phyloP scores from a whole-genome alignment of 345 rosid species.

The Dimocarpus longan region DNA sequence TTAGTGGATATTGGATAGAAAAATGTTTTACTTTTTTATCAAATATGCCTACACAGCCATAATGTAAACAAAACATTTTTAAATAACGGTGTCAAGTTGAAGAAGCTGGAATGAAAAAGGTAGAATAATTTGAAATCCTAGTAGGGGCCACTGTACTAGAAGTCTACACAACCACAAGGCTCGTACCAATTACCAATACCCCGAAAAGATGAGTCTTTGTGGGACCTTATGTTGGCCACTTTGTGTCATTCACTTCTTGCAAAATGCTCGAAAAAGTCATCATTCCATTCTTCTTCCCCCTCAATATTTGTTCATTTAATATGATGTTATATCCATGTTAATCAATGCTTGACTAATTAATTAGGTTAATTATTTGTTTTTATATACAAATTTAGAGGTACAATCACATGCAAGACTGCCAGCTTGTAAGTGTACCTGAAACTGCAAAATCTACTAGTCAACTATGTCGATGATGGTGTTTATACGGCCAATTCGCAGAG shows the following conservation, averaged over 20 bases:
- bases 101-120: not conserved
- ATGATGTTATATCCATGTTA: no score
- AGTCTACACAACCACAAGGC: no score
- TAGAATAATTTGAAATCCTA: not conserved
- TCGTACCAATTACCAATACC: not conserved
- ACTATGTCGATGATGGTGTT: not conserved
- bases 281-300: not conserved
- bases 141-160: not conserved
- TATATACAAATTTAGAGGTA: not conserved
- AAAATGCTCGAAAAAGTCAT: not conserved
- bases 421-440: not conserved
- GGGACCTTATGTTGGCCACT: constrained; percentile 25
- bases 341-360: not conserved
- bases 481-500: not conserved
- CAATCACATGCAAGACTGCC: constrained; percentile 6
- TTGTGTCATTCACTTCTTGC: not conserved
- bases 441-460: not conserved
- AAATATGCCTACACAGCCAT: no score
- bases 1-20: no score
- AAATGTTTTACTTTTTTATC: no score
- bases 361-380: not conserved
- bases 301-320: not conserved
- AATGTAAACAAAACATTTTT: not conserved
- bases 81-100: no score
- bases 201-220: not conserved